Conservation (phyloP, 225 moss, liverwort and hornwort species). For the Neckera pumila region DNA sequence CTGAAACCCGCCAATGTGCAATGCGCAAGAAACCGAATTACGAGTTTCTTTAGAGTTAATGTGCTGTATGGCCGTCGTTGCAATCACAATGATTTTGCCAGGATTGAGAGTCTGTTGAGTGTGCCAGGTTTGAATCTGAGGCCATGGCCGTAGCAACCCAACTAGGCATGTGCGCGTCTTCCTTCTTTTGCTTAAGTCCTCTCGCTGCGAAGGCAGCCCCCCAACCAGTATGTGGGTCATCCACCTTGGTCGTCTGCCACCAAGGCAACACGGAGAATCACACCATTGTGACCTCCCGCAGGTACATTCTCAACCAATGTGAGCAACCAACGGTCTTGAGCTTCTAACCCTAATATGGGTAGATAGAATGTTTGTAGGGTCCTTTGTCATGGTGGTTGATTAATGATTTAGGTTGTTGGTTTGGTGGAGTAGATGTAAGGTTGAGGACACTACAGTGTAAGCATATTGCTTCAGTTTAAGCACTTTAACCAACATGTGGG, state of each 20-base stretch:
- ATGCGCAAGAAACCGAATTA: neutral
- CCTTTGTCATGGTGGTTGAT: neutral
- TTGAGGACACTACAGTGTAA: neutral
- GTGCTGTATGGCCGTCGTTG: neutral
- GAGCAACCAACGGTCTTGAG: neutral
- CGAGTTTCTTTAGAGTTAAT: neutral
- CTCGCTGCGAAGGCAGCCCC: slow-evolving; percentile 3
- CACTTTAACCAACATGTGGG: neutral
- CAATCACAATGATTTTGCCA: neutral
- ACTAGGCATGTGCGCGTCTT: slow-evolving; percentile 25
- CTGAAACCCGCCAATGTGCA: neutral
- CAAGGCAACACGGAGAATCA: neutral
- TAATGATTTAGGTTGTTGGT: neutral
- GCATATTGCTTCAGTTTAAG: neutral
- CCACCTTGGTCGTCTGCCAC: slow-evolving; percentile 11
- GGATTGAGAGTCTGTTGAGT: neutral
- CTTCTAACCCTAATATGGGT: neutral
- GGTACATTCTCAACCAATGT: neutral
- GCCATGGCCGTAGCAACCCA: slow-evolving; percentile 31
- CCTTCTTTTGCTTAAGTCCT: slow-evolving; percentile 5
- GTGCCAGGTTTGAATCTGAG: slow-evolving; percentile 7
- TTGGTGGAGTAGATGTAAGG: neutral
- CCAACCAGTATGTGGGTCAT: neutral
- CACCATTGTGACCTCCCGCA: slow-evolving; percentile 17
- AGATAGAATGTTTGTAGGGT: neutral